Evolutionary conservation across 1,284 basidiomycete genomes (phyloP), one percentile per base, ranked within the genome.

Genomic region (Moniliophthora roreri): DNA sequence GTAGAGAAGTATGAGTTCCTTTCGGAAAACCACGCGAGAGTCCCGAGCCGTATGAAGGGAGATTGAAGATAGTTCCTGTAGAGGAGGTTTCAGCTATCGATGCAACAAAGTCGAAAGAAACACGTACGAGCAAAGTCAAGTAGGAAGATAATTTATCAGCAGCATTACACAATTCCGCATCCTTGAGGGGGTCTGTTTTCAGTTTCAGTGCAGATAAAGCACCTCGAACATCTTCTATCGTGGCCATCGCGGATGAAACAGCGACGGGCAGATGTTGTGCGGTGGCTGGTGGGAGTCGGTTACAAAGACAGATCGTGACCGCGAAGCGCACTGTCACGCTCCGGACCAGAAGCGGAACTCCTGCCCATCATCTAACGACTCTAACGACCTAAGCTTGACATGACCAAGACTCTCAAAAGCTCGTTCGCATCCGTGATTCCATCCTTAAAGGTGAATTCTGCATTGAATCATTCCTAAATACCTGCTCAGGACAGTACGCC

Each of bases 1-100:
- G 42, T 76, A 79, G 4, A 79, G 56, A 16, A 69, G 67, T 42
- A 71, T 56, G 32, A 78, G 53, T 32, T 67, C 63, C 28, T 62
- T 56, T 46, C 73, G 67, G 39, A 78, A 63, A 34, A 67, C 55
- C n/a, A 60, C 51, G 26, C 59, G 55, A 42, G 74, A 59, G 51
- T 68, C 71, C 9, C 54, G 58, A 39, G 68, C 59, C 48, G 63
- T 62, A 34, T 62, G 57, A 13, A 57, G 44, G 3, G 72, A 66
- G 32, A 64, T 65, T 8, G 64, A 59, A 9, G 72, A 67, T 1
- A 65, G 64, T 53, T 74, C 69, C 73, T 75, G 49, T 11, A 11
- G 3, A 40, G 16, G 9, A 41, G 10, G 23, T 38, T 48, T 16
- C 13, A 48, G 32, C 26, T 23, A 15, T 13, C n/a, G 18, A 10